Percentiles rank a stretch among this genome's conserved stretches.
Evolutionary conservation across 768 basidiomycete species (phyloP).

Genomic region (Pseudohyphozyma bogoriensis): DNA sequence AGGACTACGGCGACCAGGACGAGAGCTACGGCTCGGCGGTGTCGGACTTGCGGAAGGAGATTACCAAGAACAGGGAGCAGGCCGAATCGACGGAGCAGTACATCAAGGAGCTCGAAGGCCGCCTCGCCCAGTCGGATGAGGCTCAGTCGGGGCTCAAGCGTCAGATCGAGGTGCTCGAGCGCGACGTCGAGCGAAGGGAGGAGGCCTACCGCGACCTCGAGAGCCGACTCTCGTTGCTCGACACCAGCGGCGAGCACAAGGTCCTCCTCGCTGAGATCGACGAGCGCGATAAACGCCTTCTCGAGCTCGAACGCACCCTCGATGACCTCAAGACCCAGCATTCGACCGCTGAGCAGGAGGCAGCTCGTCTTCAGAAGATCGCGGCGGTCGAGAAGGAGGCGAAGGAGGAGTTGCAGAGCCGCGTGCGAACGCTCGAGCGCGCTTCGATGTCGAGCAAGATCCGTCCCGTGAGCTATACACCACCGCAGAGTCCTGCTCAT

Average conservation of each 20-base stretch:
- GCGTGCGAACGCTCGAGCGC: conserved; percentile 34
- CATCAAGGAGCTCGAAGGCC: conserved; percentile 73
- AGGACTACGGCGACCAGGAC: conserved; percentile 67
- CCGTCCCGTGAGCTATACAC: conserved; percentile 13
- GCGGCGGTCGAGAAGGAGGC: conserved; percentile 63
- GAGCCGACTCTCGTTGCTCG: conserved; percentile 55
- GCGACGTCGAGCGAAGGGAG: conserved; percentile 61
- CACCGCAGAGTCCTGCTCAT: conserved; percentile 35
- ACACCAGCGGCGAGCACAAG: conserved; percentile 56
- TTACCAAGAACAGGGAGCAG: conserved; percentile 62
- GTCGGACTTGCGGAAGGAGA: conserved; percentile 71
- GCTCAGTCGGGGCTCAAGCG: conserved; percentile 45
- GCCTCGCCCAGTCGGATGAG: conserved; percentile 46
- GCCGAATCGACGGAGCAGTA: conserved; percentile 66
- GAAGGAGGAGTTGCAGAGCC: conserved; percentile 53
- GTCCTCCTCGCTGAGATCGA: conserved; percentile 62
- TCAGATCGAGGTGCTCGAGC: conserved; percentile 65
- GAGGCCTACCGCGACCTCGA: conserved; percentile 64
- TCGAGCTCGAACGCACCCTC: conserved; percentile 67
- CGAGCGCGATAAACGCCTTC: conserved; percentile 63
- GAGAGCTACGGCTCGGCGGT: conserved; percentile 66
- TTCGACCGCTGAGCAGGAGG: conserved; percentile 56
- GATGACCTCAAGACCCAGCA: conserved; percentile 65
- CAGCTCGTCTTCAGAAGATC: conserved; percentile 52
- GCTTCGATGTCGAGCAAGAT: conserved; percentile 2